phyloP scores from a whole-genome alignment of 768 basidiomycete species.

The Podaxis sp. region DNA sequence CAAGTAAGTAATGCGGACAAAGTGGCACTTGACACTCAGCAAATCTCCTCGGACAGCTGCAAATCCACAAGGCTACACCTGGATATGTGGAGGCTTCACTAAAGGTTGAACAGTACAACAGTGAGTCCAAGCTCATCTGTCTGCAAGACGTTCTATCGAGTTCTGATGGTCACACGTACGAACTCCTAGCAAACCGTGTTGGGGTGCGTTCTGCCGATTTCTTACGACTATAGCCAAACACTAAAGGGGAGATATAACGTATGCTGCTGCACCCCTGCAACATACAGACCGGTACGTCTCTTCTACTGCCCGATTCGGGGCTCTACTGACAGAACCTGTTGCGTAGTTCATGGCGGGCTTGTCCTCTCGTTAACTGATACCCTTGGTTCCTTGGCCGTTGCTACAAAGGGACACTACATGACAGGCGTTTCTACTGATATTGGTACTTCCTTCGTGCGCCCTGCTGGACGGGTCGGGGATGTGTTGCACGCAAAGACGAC shows the following conservation, averaged over 20 bases:
- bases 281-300: slow-evolving; percentile 36
- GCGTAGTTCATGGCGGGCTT: slow-evolving; percentile 75
- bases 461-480: slow-evolving; percentile 73
- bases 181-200: slow-evolving; percentile 70
- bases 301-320: background rate
- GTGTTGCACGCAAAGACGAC: slow-evolving; percentile 61
- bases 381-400: slow-evolving; percentile 81
- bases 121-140: slow-evolving; percentile 37
- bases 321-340: background rate
- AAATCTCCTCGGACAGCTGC: slow-evolving; percentile 43
- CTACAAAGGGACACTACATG: slow-evolving; percentile 81
- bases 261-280: background rate
- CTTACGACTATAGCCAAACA: background rate
- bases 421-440: slow-evolving; percentile 88
- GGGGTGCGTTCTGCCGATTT: slow-evolving; percentile 48
- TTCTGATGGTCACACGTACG: background rate
- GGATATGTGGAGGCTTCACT: slow-evolving; percentile 70
- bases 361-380: slow-evolving; percentile 83
- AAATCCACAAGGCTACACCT: slow-evolving; percentile 64
- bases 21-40: slow-evolving; percentile 6
- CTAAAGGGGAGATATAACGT: background rate
- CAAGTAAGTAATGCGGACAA: slow-evolving; percentile 45
- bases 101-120: slow-evolving; percentile 72
- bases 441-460: slow-evolving; percentile 74
- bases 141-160: background rate